Base-by-base conservation (phyloP, 805 yeast genomes). In the Lipomyces yamanashiensis region DNA sequence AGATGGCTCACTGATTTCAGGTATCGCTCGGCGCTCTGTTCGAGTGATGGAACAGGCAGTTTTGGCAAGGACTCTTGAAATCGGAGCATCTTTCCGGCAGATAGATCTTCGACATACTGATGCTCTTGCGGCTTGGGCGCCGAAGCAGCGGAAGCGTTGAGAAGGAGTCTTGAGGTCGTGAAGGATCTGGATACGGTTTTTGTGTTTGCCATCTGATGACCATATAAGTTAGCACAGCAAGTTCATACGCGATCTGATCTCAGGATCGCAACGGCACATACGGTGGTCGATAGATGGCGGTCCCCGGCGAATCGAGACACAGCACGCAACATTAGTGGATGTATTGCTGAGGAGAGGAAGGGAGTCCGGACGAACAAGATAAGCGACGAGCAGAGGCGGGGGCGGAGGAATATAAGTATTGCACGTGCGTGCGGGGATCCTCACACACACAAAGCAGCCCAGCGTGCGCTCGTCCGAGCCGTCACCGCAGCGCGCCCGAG, bases 11-110 rank as follows among this genome's bases (percentile, higher is more conserved):
- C 84, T 1, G 96, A 84, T 66, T 82, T 80, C 72, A 92, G 80
- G 75, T 90, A 93, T 64, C 84, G 84, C 10, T 79, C 75, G 50
- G 89, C 82, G 2, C 98, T 90, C 58, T 86, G 85, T 61, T 85
- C 81, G 62, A 93, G 80, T 0, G 87, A 77, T 1, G 99, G 99
- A 7, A 93, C 96, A 0, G 98, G 98, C 69, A 93, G 82, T 55
- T 85, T 81, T 7, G 98, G 98, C 59, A 93, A 82, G 52, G 85
- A 78, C 47, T 82, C 80, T 75, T 92, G 97, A 78, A 81, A 85
- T 68, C 86, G 83, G 78, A 79, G 90, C 65, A 93, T 85, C 64
- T 83, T 84, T 44, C 95, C 96, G 71, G 84, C 84, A 44, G 76
- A 72, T 23, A 65, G 62, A 66, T 77, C 79, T 67, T 77, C 79